Base-by-base conservation (phyloP, 257 asterid species). In the Salvia rosmarinus region DNA sequence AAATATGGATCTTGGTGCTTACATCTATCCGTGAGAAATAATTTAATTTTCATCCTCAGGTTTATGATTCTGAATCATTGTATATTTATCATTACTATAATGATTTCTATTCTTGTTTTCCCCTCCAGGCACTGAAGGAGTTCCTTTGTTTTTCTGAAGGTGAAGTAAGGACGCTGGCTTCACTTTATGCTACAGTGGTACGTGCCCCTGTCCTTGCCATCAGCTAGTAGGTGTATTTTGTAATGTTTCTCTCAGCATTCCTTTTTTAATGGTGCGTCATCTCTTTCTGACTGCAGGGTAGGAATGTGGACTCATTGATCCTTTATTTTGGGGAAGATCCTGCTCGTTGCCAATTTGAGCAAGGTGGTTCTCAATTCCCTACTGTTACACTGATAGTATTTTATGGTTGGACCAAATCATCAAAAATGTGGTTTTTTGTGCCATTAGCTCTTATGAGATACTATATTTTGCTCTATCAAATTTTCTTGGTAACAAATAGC, bases 301-400 rank as follows among this genome's bases (percentile, higher is more conserved):
- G 97, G 72, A 92, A 88, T 78, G 95, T 88, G 59, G 98, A 92
- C 79, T 77, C 91, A 5, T 81, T 92, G 82, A 90, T 88, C 77
- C 83, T 88, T 75, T 92, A 92, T 87, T 90, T 92, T 59, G 98
- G 98, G 73, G 97, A 92, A 84, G 98, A 92, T 72, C 98, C 98
- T 35, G 69, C 98, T 10, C 90, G 90, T 74, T 92, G 98, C 83
- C 84, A 89, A 51, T 90, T 87, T 80, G 98, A 92, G 80, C 96
- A 90, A 92, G 98, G 97, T 92, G 81, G 17, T 66, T 64, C 11
- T 64, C 42, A 44, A 19, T 69, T 64, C 17, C 40, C 20, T 70
- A 34, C 13, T 44, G 25, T 40, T 39, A 49, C 44, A 12, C 8
- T 52, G 67, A 42, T 17, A 17, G 56, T 71, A n/a, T 61, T 43